Conservation (phyloP, 192 early-diverging fungal species). For the Coemansia sp. region DNA sequence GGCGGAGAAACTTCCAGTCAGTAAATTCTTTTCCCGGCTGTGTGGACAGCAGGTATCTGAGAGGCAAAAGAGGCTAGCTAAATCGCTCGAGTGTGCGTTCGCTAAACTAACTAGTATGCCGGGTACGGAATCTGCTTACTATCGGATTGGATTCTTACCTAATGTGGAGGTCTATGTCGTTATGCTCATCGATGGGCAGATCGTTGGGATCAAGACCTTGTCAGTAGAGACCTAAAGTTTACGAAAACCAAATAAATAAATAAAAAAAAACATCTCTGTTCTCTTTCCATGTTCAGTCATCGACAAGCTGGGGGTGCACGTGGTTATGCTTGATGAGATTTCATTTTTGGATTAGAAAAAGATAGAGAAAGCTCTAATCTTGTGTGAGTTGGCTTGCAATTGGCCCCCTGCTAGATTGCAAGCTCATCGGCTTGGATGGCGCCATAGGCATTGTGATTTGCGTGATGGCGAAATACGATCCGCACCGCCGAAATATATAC, state of each 20-base stretch:
- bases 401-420: constrained; percentile 1
- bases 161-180: constrained; percentile 55
- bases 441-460: constrained; percentile 30
- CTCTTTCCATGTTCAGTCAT: neutral
- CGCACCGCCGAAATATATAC: neutral
- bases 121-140: constrained; percentile 35
- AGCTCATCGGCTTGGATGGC: constrained; percentile 15
- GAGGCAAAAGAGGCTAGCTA: constrained; percentile 36
- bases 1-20: constrained; percentile 29
- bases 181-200: constrained; percentile 53
- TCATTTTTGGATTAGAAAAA: too few relatives aligned
- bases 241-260: neutral
- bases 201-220: constrained; percentile 49
- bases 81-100: constrained; percentile 32
- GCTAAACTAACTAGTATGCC: constrained; percentile 13
- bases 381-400: neutral
- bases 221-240: constrained; percentile 40
- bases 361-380: neutral
- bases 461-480: neutral
- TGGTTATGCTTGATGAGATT: neutral
- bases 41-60: constrained; percentile 44
- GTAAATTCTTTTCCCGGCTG: constrained; percentile 28
- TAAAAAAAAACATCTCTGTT: neutral
- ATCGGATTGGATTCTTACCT: constrained; percentile 42
- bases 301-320: neutral